Conservation (phyloP, 768 basidiomycete species). For the Mycena pura region DNA sequence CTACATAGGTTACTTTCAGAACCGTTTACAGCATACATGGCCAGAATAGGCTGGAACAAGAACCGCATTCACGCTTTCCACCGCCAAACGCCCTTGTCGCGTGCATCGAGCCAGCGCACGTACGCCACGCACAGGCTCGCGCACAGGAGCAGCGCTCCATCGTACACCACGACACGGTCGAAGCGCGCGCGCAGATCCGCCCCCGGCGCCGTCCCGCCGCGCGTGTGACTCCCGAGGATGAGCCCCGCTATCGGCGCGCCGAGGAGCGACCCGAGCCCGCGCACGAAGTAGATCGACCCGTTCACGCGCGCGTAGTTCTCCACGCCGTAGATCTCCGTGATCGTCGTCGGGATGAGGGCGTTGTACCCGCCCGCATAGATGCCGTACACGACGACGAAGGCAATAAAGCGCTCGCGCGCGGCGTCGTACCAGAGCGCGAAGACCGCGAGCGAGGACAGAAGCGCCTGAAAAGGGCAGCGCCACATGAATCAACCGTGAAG, state of each 20-base stretch:
- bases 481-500: neutral
- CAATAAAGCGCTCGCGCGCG: slow-evolving; percentile 43
- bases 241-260: slow-evolving; percentile 52
- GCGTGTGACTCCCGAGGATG: slow-evolving; percentile 42
- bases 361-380: slow-evolving; percentile 53
- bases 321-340: slow-evolving; percentile 50
- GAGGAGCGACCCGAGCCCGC: slow-evolving; percentile 47
- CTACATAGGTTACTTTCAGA: too few species aligned
- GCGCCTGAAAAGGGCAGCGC: slow-evolving; percentile 34
- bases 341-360: slow-evolving; percentile 50
- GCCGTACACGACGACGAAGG: slow-evolving; percentile 49
- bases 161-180: slow-evolving; percentile 46
- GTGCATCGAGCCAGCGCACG: slow-evolving; percentile 50
- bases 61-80: slow-evolving; percentile 51
- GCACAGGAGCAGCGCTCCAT: slow-evolving; percentile 42
- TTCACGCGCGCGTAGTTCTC: slow-evolving; percentile 52
- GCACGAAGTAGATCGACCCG: slow-evolving; percentile 48
- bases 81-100: slow-evolving; percentile 44
- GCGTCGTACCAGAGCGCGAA: slow-evolving; percentile 52
- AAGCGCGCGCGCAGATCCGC: slow-evolving; percentile 36
- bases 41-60: too few species aligned
- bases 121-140: slow-evolving; percentile 47
- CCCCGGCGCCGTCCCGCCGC: slow-evolving; percentile 22
- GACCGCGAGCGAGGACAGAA: slow-evolving; percentile 46
- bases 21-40: too few species aligned